phyloP scores from a whole-genome alignment of 2,329 filamentous ascomycete species.

The Fonsecaea pedrosoi region DNA sequence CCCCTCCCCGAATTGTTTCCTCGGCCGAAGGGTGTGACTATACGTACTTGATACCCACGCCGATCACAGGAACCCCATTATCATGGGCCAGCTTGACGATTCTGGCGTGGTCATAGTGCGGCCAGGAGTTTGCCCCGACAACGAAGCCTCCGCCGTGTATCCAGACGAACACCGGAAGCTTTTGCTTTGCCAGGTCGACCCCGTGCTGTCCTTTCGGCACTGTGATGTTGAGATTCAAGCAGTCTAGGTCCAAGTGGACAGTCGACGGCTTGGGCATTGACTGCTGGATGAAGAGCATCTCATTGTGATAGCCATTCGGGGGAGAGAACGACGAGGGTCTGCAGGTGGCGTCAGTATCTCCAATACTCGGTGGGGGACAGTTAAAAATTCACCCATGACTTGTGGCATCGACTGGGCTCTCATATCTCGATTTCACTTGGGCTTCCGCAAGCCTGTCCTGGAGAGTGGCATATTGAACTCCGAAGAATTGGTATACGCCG shows the following conservation, averaged over 20 bases:
- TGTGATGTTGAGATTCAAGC: conserved; percentile 61
- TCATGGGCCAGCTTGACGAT: conserved; percentile 55
- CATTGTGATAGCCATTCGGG: conserved; percentile 52
- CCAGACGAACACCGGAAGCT: conserved; percentile 64
- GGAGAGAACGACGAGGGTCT: conserved; percentile 51
- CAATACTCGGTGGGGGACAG: not conserved
- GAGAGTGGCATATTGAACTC: conserved; percentile 49
- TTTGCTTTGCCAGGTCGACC: conserved; percentile 53
- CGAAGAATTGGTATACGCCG: conserved; percentile 45
- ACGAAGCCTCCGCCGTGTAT: conserved; percentile 67
- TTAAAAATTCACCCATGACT: conserved; percentile 45
- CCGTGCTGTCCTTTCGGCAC: conserved; percentile 46
- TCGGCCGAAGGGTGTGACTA: conserved; percentile 1
- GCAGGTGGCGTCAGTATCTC: conserved; percentile 7
- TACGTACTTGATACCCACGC: conserved; percentile 54
- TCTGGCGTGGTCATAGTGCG: conserved; percentile 57
- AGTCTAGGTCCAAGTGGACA: conserved; percentile 56
- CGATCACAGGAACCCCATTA: conserved; percentile 56
- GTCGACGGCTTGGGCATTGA: conserved; percentile 50
- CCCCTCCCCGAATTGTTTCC: conserved; percentile 26
- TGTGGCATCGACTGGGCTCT: conserved; percentile 44
- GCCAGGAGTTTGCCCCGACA: conserved; percentile 61
- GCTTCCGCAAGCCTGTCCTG: conserved; percentile 46
- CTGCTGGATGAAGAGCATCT: conserved; percentile 59
- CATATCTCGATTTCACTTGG: conserved; percentile 42